phyloP scores from a whole-genome alignment of 768 basidiomycete species.

The Mycena olivaceomarginata region DNA sequence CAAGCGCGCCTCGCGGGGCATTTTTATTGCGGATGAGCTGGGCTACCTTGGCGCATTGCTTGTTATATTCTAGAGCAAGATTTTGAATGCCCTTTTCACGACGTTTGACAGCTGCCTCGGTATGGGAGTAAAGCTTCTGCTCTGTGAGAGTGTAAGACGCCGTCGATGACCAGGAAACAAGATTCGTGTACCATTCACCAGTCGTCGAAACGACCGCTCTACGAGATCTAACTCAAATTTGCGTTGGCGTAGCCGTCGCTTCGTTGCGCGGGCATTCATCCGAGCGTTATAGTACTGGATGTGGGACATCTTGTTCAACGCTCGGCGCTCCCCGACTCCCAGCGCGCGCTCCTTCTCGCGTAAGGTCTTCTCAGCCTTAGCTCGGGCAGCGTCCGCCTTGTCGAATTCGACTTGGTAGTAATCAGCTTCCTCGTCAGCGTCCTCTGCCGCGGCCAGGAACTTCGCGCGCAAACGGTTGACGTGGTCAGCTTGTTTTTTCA shows the following conservation, averaged over 20 bases:
- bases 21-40: conserved; percentile 5
- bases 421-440: conserved; percentile 5
- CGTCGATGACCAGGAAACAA: neutral
- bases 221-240: conserved; percentile 9
- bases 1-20: conserved; percentile 8
- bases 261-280: neutral
- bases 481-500: neutral
- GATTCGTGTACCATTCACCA: neutral
- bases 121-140: conserved; percentile 5
- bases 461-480: neutral
- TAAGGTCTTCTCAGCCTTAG: conserved; percentile 1
- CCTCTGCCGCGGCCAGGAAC: conserved; percentile 3
- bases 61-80: neutral
- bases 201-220: neutral
- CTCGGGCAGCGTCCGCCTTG: neutral
- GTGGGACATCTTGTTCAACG: neutral
- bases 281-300: conserved; percentile 9
- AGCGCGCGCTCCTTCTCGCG: conserved; percentile 6
- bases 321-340: conserved; percentile 8
- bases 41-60: conserved; percentile 4
- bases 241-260: conserved; percentile 6
- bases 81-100: conserved; percentile 7
- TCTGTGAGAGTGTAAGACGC: neutral
- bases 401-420: neutral
- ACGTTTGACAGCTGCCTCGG: neutral